Conservation (phyloP, 2,329 filamentous ascomycete species). For the Talaromyces sp. region DNA sequence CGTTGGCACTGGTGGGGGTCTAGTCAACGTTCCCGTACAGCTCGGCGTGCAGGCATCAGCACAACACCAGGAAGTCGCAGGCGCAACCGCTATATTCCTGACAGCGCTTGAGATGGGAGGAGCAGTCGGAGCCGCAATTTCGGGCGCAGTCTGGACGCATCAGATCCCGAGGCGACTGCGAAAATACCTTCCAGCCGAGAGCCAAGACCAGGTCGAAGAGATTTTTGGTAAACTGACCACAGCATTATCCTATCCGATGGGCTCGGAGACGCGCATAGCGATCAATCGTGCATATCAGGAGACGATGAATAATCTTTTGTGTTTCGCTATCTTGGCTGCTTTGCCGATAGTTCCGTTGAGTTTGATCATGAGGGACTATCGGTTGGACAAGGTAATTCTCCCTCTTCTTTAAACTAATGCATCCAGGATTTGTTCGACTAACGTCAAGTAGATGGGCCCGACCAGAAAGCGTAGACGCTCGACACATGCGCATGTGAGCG, state of each 20-base stretch:
- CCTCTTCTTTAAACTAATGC: not conserved
- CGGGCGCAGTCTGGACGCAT: constrained; percentile 64
- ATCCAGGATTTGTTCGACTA: not conserved
- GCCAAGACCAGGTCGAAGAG: constrained; percentile 39
- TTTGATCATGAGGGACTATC: constrained; percentile 59
- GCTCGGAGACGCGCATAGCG: constrained; percentile 56
- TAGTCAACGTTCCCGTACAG: constrained; percentile 59
- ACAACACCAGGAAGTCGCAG: constrained; percentile 62
- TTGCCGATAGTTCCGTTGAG: constrained; percentile 58
- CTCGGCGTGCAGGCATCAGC: constrained; percentile 61
- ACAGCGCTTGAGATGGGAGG: constrained; percentile 62
- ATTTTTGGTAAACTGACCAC: constrained; percentile 55
- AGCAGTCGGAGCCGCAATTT: constrained; percentile 60
- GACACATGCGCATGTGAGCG: not conserved
- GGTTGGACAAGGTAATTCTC: constrained; percentile 51
- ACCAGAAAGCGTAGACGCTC: constrained; percentile 22
- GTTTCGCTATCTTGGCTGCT: constrained; percentile 54
- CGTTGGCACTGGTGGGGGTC: constrained; percentile 58
- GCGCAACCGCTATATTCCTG: constrained; percentile 60
- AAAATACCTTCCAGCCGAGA: constrained; percentile 51
- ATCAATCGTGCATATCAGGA: constrained; percentile 66
- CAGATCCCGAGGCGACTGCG: constrained; percentile 55
- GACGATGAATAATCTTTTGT: constrained; percentile 60
- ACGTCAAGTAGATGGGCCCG: constrained; percentile 31
- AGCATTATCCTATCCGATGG: constrained; percentile 60